These are phyloP conservation scores for Pseudoturritis turrita DNA, from an alignment of 345 rosid genomes.

Conservation along the genomic window DNA sequence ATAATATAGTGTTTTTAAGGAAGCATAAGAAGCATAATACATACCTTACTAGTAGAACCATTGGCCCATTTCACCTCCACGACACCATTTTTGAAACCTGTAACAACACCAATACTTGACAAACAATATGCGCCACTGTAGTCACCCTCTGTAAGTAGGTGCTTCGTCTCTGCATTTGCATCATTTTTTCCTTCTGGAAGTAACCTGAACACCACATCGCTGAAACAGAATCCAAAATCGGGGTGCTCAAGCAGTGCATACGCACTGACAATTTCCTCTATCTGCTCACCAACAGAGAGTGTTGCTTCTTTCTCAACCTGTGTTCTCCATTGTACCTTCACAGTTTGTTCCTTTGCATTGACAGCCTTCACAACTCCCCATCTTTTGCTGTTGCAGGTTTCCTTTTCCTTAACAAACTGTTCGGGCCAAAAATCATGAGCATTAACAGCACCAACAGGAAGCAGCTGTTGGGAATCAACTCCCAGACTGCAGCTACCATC, in stretches of 20 bases:
- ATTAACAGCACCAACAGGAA: conserved; percentile 55
- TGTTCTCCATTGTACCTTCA: conserved; percentile 64
- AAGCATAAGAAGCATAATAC: conserved; percentile 6
- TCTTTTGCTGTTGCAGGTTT: conserved; percentile 36
- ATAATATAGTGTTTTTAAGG: neutral
- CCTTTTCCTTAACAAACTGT: conserved; percentile 77
- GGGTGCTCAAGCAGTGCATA: conserved; percentile 91
- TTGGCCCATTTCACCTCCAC: conserved; percentile 85
- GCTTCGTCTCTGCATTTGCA: conserved; percentile 23
- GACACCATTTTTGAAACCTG: conserved; percentile 62
- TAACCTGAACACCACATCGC: conserved; percentile 67
- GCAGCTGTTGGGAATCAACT: conserved; percentile 54
- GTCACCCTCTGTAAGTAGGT: conserved; percentile 26
- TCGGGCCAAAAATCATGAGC: conserved; percentile 90
- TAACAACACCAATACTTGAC: conserved; percentile 67
- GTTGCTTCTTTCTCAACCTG: conserved; percentile 29
- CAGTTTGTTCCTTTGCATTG: conserved; percentile 78
- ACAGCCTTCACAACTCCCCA: conserved; percentile 70
- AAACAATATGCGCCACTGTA: conserved; percentile 27
- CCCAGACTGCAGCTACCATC: conserved; percentile 55
- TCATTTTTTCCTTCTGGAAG: conserved; percentile 6
- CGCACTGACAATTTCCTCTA: conserved; percentile 71
- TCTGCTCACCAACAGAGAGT: conserved; percentile 24
- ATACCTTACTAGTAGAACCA: conserved; percentile 61
- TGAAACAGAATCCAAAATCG: conserved; percentile 57